Evolutionary conservation across 2,329 filamentous ascomycete genomes (phyloP), one percentile per base, ranked within the genome.

Genomic region (Amauroascus niger): DNA sequence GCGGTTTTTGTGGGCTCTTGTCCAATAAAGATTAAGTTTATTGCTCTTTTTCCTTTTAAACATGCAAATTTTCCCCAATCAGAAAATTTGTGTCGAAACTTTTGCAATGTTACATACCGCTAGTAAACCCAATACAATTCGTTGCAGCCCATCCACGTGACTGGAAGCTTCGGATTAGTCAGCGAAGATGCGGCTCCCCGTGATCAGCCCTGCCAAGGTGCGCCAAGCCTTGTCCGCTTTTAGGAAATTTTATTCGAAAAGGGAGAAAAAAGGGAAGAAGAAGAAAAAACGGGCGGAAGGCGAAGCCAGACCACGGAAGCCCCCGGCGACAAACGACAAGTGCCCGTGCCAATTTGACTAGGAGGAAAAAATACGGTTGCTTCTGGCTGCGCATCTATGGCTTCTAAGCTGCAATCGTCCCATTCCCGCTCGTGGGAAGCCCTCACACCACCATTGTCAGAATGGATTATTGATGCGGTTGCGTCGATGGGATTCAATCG

Each of bases 391-490:
- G 11, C n/a, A n/a, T n/a, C n/a, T n/a, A 69, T 70, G 65, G 63
- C 67, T 33, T 61, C 65, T 1, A 68, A 68, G 76, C 74, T 69
- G 73, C 73, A 65, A 74, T 60, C 67, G 40, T 60, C 64, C 3
- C 67, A 74, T 32, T 72, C 76, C 40, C 72, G 81, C 60, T 74
- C 79, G 26, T 91, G 86, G 82, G 80, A 84, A 62, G 80, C 79
- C 13, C 74, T 89, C 52, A 84, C 79, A 1, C 85, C 86, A 14
- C 73, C 83, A 5, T 72, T 89, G 30, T 86, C 85, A 56, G 78
- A 84, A 80, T 97, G 90, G 88, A 82, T 93, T 54, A 75, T 93
- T 52, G 87, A 94, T 60, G 89, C 88, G 55, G 83, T 94, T 47
- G 77, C 82, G 48, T 81, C 83, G 59, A 91, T 93, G 84, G 88